These are phyloP conservation scores for Ogataea nakhonphanomensis DNA, from an alignment of 805 yeast species.

Conservation along the genomic window DNA sequence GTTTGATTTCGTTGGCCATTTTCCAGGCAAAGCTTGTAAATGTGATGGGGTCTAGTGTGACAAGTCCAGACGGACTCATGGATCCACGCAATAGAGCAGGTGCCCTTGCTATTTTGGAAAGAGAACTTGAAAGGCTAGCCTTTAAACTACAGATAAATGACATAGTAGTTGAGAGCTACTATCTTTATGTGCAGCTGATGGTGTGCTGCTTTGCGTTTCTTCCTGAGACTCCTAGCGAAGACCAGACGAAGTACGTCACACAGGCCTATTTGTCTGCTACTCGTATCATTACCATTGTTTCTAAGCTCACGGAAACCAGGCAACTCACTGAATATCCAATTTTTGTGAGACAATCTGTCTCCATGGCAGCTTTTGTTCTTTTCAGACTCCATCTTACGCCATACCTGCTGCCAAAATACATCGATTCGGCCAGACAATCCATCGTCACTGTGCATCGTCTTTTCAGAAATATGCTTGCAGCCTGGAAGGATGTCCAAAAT, in stretches of 20 bases:
- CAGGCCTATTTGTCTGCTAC: slow-evolving; percentile 81
- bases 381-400: slow-evolving; percentile 83
- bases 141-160: slow-evolving; percentile 64
- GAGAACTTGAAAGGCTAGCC: slow-evolving; percentile 73
- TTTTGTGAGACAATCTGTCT: slow-evolving; percentile 80
- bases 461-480: slow-evolving; percentile 80
- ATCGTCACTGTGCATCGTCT: slow-evolving; percentile 90
- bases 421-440: slow-evolving; percentile 87
- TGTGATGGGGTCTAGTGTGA: slow-evolving; percentile 83
- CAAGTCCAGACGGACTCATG: slow-evolving; percentile 83
- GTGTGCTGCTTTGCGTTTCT: slow-evolving; percentile 85
- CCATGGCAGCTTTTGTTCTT: slow-evolving; percentile 72
- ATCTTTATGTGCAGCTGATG: slow-evolving; percentile 72
- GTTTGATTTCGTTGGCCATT: slow-evolving; percentile 67
- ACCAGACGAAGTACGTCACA: slow-evolving; percentile 79
- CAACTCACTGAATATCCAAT: slow-evolving; percentile 83
- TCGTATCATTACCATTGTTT: slow-evolving; percentile 71
- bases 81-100: slow-evolving; percentile 83
- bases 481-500: slow-evolving; percentile 88
- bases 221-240: slow-evolving; percentile 86
- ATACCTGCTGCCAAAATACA: slow-evolving; percentile 63
- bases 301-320: slow-evolving; percentile 62
- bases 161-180: slow-evolving; percentile 70
- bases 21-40: slow-evolving; percentile 82
- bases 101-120: slow-evolving; percentile 68